A percentile compares a stretch with the other conserved stretches of the same genome.
These are phyloP conservation scores for Mortierella claussenii DNA, from an alignment of 192 early-diverging fungal species.

Conservation along the genomic window DNA sequence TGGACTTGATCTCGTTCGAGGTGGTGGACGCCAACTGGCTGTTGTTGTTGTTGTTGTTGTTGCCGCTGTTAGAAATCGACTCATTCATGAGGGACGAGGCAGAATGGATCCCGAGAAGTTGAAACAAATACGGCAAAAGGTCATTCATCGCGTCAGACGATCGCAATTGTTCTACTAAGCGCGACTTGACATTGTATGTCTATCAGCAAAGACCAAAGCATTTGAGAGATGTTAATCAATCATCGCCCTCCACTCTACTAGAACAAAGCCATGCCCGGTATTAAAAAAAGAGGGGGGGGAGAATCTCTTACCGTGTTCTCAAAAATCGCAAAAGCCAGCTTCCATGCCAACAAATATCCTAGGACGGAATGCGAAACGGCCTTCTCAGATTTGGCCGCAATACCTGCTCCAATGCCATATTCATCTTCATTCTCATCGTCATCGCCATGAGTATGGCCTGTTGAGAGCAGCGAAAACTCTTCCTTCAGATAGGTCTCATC, in stretches of 20 bases:
- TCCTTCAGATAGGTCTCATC: conserved; percentile 30
- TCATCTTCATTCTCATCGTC: conserved; percentile 44
- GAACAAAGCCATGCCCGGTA: not conserved
- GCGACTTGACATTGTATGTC: conserved; percentile 72
- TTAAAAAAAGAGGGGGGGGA: conserved; percentile 4
- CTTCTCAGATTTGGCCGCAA: conserved; percentile 35
- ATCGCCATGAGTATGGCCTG: not conserved
- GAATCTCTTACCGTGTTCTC: conserved; percentile 78
- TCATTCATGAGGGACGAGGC: conserved; percentile 51
- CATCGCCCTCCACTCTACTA: no score
- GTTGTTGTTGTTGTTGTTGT: no score
- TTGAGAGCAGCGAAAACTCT: conserved; percentile 31
- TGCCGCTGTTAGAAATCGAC: conserved; percentile 16
- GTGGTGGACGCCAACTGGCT: conserved; percentile 17
- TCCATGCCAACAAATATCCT: conserved; percentile 78
- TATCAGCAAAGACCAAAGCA: conserved; percentile 21
- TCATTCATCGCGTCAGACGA: conserved; percentile 56
- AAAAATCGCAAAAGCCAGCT: conserved; percentile 81
- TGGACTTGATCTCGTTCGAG: conserved; percentile 15
- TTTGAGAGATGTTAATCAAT: no score
- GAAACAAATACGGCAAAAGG: conserved; percentile 72
- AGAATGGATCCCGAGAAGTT: conserved; percentile 67
- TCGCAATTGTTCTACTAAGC: conserved; percentile 67
- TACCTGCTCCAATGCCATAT: conserved; percentile 43
- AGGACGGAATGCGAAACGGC: conserved; percentile 57